These are phyloP conservation scores for Hordeum pubiflorum DNA, from an alignment of 202 grass and related monocot genomes.

Conservation along the genomic window DNA sequence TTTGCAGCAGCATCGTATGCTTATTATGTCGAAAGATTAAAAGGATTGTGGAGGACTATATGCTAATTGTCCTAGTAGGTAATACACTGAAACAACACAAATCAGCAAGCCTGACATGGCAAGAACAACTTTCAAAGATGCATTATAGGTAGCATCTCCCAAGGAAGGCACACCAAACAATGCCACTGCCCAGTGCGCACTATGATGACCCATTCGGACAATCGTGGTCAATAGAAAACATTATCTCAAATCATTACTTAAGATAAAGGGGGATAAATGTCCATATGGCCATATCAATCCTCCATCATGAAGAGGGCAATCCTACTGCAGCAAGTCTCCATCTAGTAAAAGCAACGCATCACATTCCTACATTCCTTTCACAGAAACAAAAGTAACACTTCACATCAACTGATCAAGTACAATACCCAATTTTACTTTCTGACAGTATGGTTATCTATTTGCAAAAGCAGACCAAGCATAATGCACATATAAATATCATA, in stretches of 20 bases:
- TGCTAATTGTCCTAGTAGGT: neutral
- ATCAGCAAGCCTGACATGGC: neutral
- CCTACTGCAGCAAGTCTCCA: neutral
- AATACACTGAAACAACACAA: neutral
- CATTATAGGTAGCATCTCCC: neutral
- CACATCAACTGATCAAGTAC: neutral
- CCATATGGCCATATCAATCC: neutral
- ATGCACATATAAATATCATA: neutral
- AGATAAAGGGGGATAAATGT: neutral
- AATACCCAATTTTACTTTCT: neutral
- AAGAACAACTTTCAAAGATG: neutral
- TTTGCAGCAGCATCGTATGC: neutral
- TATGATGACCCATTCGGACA: neutral
- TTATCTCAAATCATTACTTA: constrained; percentile 1
- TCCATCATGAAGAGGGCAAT: neutral
- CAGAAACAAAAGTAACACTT: neutral
- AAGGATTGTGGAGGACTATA: neutral
- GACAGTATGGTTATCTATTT: neutral
- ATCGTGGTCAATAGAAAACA: neutral
- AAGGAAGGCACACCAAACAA: constrained; percentile 13
- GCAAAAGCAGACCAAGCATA: neutral
- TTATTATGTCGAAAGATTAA: neutral
- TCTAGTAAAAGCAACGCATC: neutral
- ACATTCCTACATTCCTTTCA: neutral
- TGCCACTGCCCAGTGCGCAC: neutral